Evolutionary conservation across 345 rosid genomes (phyloP).

Genomic region (Zanthoxylum bungeanum): DNA sequence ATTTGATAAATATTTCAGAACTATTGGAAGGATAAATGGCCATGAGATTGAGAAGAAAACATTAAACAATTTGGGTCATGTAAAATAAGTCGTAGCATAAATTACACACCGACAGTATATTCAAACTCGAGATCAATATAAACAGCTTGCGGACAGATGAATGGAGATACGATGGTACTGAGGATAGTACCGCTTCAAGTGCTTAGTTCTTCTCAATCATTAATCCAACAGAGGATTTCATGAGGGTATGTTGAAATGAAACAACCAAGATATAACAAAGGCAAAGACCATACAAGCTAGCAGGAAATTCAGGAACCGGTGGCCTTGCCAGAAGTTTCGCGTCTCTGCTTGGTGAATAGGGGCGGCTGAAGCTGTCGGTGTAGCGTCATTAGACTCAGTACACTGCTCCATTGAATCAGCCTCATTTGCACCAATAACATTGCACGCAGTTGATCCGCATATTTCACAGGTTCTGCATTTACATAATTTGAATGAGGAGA

Average conservation of each 20-base stretch:
- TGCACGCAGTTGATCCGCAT: conserved; percentile 73
- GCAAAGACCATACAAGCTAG: conserved; percentile 94
- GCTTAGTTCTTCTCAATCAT: conserved; percentile 9
- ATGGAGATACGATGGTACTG: too few species aligned
- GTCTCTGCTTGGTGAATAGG: conserved; percentile 31
- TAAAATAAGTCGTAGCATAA: neutral
- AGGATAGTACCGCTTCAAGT: too few species aligned
- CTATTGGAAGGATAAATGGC: neutral
- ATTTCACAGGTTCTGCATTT: conserved; percentile 83
- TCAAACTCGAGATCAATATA: conserved; percentile 19
- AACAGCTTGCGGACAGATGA: conserved; percentile 2
- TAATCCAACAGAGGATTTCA: conserved; percentile 17
- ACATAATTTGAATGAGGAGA: neutral
- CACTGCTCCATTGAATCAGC: conserved; percentile 40
- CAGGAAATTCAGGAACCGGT: conserved; percentile 79
- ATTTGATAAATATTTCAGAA: neutral
- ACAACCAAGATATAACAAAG: conserved; percentile 92
- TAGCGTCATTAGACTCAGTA: conserved; percentile 38
- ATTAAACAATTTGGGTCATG: neutral
- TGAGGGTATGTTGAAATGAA: conserved; percentile 81
- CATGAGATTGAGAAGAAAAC: neutral
- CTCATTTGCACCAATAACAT: conserved; percentile 56
- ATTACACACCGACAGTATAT: neutral
- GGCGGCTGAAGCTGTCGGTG: conserved; percentile 29
- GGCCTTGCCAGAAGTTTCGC: conserved; percentile 78